These are phyloP conservation scores for Trypanosoma theileri DNA, from an alignment of 208 protist species.

Conservation along the genomic window DNA sequence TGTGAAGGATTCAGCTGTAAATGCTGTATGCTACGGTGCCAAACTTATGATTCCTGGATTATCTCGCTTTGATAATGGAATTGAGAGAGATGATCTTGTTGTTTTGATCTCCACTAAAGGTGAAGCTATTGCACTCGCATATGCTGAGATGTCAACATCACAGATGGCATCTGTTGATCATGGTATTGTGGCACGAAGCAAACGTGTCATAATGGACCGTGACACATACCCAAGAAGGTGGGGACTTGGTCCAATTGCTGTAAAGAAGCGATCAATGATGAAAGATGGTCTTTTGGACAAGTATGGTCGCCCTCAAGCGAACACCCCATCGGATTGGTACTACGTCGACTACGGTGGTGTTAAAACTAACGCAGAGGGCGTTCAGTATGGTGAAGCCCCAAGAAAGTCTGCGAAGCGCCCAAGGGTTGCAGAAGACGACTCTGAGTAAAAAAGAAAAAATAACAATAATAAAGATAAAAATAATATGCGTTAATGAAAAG, in stretches of 20 bases:
- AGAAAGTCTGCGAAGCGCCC: constrained; percentile 54
- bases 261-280: constrained; percentile 97
- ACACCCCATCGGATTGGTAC: constrained; percentile 96
- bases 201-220: constrained; percentile 99
- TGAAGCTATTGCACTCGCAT: constrained; percentile 98
- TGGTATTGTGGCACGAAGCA: constrained; percentile 98
- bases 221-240: constrained; percentile 99
- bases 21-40: constrained; percentile 99
- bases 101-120: constrained; percentile 99
- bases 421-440: constrained; percentile 51
- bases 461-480: constrained; percentile 17
- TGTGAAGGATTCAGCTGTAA: constrained; percentile 99
- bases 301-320: constrained; percentile 96
- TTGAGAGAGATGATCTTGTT: constrained; percentile 96
- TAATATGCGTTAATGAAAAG: background rate
- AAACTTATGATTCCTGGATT: constrained; percentile 99
- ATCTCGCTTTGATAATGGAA: constrained; percentile 95
- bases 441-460: constrained; percentile 40
- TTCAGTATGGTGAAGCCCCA: constrained; percentile 71
- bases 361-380: constrained; percentile 83
- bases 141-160: constrained; percentile 98
- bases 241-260: constrained; percentile 96
- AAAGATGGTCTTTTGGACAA: constrained; percentile 98
- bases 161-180: constrained; percentile 97
- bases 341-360: constrained; percentile 94